phyloP scores from a whole-genome alignment of 2,329 filamentous ascomycete species.

The Paecilomyces dactylethromorphus region DNA sequence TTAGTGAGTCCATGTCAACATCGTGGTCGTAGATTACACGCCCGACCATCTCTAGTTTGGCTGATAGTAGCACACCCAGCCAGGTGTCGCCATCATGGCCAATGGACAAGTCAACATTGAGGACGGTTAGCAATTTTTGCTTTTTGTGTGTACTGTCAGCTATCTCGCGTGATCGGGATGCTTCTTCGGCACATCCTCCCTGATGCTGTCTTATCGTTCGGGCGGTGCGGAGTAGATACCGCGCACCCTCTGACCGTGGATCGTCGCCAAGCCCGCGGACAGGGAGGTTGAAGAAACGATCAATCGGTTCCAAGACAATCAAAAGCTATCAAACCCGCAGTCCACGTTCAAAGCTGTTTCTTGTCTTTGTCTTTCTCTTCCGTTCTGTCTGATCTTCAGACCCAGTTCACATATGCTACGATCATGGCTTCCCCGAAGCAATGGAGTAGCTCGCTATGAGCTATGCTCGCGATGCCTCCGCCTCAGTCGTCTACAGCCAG shows the following conservation, averaged over 20 bases:
- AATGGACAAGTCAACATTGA: neutral
- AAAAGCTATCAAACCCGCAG: neutral
- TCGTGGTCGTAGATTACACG: conserved; percentile 1
- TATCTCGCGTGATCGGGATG: neutral
- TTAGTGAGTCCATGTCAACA: neutral
- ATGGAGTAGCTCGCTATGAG: conserved; percentile 21
- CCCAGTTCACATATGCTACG: conserved; percentile 25
- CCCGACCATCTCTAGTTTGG: neutral
- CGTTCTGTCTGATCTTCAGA: neutral
- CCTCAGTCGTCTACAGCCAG: conserved; percentile 8
- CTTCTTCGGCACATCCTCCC: neutral
- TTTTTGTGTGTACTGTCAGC: neutral
- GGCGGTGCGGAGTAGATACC: neutral
- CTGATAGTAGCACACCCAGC: neutral
- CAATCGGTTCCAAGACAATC: neutral
- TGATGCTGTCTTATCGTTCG: neutral
- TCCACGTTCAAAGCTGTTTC: neutral
- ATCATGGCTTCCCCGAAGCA: conserved; percentile 23
- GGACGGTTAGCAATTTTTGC: neutral
- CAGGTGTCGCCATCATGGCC: neutral
- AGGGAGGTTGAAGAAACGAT: neutral
- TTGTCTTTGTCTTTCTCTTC: conserved; percentile 1
- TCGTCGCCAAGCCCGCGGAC: neutral
- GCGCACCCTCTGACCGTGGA: neutral
- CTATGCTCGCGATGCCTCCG: conserved; percentile 11